Evolutionary conservation across 2,329 filamentous ascomycete genomes (phyloP).

Genomic region (Trichoderma breve): DNA sequence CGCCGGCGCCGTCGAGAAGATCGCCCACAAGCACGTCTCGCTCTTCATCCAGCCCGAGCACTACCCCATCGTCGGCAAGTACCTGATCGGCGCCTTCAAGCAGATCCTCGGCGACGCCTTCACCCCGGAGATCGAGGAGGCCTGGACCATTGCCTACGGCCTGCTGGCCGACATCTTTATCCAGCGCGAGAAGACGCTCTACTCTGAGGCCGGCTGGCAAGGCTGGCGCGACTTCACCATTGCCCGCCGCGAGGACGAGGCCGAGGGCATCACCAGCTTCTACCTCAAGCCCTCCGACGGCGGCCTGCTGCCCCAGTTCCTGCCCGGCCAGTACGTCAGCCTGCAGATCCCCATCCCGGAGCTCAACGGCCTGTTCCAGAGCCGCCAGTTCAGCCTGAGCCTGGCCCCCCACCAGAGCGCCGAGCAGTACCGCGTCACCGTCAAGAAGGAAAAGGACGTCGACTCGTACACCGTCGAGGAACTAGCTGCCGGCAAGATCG

Average conservation of each 20-base stretch:
- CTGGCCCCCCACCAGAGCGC: constrained; percentile 49
- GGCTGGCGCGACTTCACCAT: constrained; percentile 56
- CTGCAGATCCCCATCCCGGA: constrained; percentile 60
- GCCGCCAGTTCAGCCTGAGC: constrained; percentile 73
- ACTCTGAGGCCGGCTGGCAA: constrained; percentile 48
- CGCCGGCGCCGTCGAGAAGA: constrained; percentile 57
- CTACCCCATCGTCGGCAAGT: constrained; percentile 67
- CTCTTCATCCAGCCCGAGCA: constrained; percentile 66
- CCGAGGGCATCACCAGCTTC: constrained; percentile 62
- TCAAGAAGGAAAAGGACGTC: constrained; percentile 60
- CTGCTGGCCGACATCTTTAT: constrained; percentile 72
- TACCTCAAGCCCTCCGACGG: constrained; percentile 64
- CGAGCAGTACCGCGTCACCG: constrained; percentile 68
- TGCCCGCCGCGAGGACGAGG: constrained; percentile 59
- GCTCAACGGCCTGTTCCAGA: constrained; percentile 59
- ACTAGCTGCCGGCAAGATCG: constrained; percentile 34
- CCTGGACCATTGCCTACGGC: constrained; percentile 70
- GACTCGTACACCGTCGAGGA: constrained; percentile 32
- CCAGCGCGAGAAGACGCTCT: constrained; percentile 59
- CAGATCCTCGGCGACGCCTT: constrained; percentile 64
- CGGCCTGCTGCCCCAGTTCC: constrained; percentile 55
- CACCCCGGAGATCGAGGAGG: constrained; percentile 63
- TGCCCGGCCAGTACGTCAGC: constrained; percentile 72
- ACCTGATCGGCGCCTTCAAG: constrained; percentile 66
- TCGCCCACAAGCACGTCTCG: constrained; percentile 73